A percentile compares a stretch with the other conserved stretches of the same genome.
Conservation (phyloP, 164 flowering plant species). For the Brasenia schreberi region DNA sequence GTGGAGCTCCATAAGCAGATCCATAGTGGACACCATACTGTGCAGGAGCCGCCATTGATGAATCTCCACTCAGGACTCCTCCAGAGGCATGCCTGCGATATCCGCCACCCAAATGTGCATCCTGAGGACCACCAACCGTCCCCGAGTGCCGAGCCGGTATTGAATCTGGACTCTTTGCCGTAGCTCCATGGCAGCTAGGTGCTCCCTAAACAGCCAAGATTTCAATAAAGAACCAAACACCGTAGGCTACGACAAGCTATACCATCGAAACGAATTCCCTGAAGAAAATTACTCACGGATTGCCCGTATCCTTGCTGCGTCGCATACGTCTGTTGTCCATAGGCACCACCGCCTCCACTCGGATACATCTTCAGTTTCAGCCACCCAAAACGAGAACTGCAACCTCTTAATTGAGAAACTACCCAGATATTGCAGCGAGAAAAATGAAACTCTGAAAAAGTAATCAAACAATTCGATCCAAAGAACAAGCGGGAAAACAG, state of each 20-base stretch:
- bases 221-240: not conserved
- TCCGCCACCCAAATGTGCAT: conserved; percentile 41
- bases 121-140: conserved; percentile 43
- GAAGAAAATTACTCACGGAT: conserved; percentile 27
- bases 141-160: conserved; percentile 35
- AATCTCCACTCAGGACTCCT: not conserved
- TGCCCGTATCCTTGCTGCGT: conserved; percentile 63
- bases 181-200: conserved; percentile 27
- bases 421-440: no score
- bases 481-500: no score
- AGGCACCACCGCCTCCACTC: conserved; percentile 48
- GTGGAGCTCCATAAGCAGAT: conserved; percentile 57
- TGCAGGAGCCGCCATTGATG: conserved; percentile 12
- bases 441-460: no score
- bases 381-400: no score
- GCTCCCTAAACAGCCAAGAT: conserved; percentile 6
- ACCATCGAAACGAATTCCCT: not conserved
- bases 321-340: conserved; percentile 60
- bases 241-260: not conserved
- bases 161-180: conserved; percentile 24
- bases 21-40: conserved; percentile 78
- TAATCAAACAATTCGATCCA: no score
- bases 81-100: conserved; percentile 43
- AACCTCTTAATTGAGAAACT: no score
- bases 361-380: conserved; percentile 16